Base-by-base conservation (phyloP, 2,329 filamentous ascomycete genomes). In the Monosporascus sp. region DNA sequence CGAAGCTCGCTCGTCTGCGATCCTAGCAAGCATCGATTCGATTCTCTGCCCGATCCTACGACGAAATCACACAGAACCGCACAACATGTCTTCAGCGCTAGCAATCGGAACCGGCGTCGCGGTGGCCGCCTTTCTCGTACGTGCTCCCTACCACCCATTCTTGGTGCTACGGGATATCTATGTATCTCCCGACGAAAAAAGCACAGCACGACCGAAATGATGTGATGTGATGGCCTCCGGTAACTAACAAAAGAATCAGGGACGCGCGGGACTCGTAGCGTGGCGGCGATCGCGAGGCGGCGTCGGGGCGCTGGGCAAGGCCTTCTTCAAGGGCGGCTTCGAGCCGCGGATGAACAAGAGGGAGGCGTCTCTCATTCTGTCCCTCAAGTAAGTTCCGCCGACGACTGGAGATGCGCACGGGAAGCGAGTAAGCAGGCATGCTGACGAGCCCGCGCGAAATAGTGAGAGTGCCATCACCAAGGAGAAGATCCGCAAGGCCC, bases 311-410 rank as follows among this genome's bases (percentile, higher is more conserved):
- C 77, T 96, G 63, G 94, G 94, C 64, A 91, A 92, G 72, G 86
- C 91, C 43, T 99, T 91, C 69, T 97, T 97, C 81, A 99, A 97
- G 74, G 94, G 94, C 62, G 94, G 94, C n/a, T 99, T 99, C 69
- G 94, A 99, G 76, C 79, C 85, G 56, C 89, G 88, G 73, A 99
- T 99, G 93, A 97, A 85, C 71, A 84, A 88, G 71, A 86, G 88
- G 70, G 94, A 99, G 75, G 94, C 94, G 22, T 81, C 91, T 5
- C 75, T 99, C 63, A 97, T 99, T 56, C 77, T 99, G 48, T 89
- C 94, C 60, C 85, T 97, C 57, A 89, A 86, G 93, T 97, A 84
- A 48, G 75, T 62, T 27, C 11, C 37, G 7, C 20, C 37, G 17
- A 20, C 27, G 8, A 17, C 14, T 46, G 37, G 26, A 46, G 24